Evolutionary conservation across 352 stramenopile genomes (phyloP), one percentile per base, ranked within the genome.

Genomic region (Globisporangium alternatum): DNA sequence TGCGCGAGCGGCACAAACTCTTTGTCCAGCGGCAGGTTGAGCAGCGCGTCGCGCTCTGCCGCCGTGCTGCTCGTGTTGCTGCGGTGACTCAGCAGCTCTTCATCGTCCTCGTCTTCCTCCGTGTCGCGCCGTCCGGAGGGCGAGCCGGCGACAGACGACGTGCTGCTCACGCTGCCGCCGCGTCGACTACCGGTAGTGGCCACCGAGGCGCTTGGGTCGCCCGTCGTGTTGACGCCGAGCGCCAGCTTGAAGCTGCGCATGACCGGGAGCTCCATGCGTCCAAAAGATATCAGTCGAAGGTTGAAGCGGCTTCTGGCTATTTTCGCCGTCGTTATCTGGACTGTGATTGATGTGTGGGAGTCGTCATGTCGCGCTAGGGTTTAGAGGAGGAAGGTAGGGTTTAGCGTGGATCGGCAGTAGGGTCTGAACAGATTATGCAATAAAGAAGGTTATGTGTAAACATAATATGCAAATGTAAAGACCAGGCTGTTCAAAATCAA

Each of bases 1-100:
- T 56, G 51, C 30, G 15, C 52, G 35, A 87, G 53, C 35, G 80
- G 76, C 58, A 83, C 62, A 22, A 87, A 84, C 31, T 88, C 74
- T 13, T 69, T 71, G 54, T 81, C 75, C 22, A 80, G 52, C 31
- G 79, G 79, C 51, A 85, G 43, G 28, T 86, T 61, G 15, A 69
- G 28, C 25, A 77, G 31, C 75, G 55, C 39, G 62, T 65, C 56
- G 56, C 17, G 62, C 60, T 71, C 47, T 10, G 41, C 22, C 19
- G 41, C 22, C n/a, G n/a, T 74, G 60, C 67, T 61, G 48, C 61
- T 56, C 35, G 66, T 49, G 21, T 55, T 71, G 55, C 61, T 66
- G 51, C 55, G 64, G 35, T 57, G 70, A 61, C 71, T 82, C 6
- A 10, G 60, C 9, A 39, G 55, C 61, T 70, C 43, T 53, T 62